Evolutionary conservation across 2,329 filamentous ascomycete genomes (phyloP), one percentile per base, ranked within the genome.

Genomic region (Arthrobotrys entomopaga): DNA sequence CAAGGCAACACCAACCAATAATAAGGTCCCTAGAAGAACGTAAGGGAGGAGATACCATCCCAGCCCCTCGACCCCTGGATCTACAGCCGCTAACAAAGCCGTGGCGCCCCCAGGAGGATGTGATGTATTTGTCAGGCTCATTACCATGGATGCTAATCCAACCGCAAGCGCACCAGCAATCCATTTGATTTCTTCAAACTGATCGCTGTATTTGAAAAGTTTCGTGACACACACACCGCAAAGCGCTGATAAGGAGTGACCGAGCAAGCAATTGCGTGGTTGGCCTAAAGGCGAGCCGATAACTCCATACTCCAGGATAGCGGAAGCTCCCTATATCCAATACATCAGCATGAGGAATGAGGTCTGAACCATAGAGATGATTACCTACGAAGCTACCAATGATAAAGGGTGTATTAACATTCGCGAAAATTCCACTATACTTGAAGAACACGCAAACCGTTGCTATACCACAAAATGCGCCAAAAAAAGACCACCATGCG

Each of bases 31-130:
- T 20, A 92, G 81, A 42, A 89, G 61, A 16, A 91, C 84, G 4
- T 91, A 82, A 0, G 88, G 86, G 4, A 92, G 79, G 11, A 91
- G 81, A 72, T 85, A 87, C 91, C 90, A 93, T n/a, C 90, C 89
- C 10, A 92, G 80, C 0, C 78, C 77, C 8, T 84, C 82, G 0
- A 88, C 82, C 0, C 83, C 82, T 1, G 84, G 82, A 69, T 88
- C 87, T 0, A 88, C 84, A 0, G 90, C 88, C 0, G 89, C 89
- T 24, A 93, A 82, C 0, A 93, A 81, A 0, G 89, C 90, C 0
- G 90, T 93, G 7, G 90, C 90, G 3, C 91, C 90, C 0, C 89
- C 90, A 0, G 90, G 91, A 0, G 90, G 90, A 77, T 93, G 89
- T 0, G 91, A 84, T 0, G 90, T 92, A 60, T 89, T 89, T 1